phyloP scores from a whole-genome alignment of 352 stramenopile species.

The Phytophthora podocarpi region DNA sequence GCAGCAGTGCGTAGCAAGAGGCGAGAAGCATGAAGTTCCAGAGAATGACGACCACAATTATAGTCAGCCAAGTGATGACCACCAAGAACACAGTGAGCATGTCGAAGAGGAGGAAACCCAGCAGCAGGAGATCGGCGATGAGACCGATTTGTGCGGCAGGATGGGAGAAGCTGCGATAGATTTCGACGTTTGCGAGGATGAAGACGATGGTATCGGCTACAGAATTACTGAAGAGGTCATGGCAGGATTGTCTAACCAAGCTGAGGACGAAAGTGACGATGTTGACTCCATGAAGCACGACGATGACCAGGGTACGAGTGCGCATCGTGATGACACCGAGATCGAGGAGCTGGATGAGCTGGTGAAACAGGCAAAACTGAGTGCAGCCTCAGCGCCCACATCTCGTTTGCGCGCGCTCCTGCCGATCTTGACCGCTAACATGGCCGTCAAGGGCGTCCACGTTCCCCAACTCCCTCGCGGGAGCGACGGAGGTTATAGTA shows the following conservation, averaged over 20 bases:
- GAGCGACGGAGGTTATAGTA: constrained; percentile 8
- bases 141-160: constrained; percentile 19
- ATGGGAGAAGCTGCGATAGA: constrained; percentile 25
- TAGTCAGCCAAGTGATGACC: neutral
- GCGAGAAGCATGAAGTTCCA: constrained; percentile 32
- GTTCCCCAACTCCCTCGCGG: constrained; percentile 48
- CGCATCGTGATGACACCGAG: constrained; percentile 5
- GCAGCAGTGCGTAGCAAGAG: constrained; percentile 30
- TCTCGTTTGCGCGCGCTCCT: constrained; percentile 23
- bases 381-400: neutral
- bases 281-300: neutral
- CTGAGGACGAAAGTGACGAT: constrained; percentile 36
- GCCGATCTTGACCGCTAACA: constrained; percentile 32
- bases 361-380: constrained; percentile 1
- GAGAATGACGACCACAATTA: constrained; percentile 32
- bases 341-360: constrained; percentile 4
- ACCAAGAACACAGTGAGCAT: constrained; percentile 14
- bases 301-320: neutral
- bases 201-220: constrained; percentile 25
- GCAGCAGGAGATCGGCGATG: constrained; percentile 27
- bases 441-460: constrained; percentile 38
- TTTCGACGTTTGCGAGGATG: constrained; percentile 8
- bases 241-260: constrained; percentile 51
- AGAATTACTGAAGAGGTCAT: constrained; percentile 24
- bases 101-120: constrained; percentile 7